Conservation (phyloP, 2,329 filamentous ascomycete genomes). For the Rhynchosporium agropyri region DNA sequence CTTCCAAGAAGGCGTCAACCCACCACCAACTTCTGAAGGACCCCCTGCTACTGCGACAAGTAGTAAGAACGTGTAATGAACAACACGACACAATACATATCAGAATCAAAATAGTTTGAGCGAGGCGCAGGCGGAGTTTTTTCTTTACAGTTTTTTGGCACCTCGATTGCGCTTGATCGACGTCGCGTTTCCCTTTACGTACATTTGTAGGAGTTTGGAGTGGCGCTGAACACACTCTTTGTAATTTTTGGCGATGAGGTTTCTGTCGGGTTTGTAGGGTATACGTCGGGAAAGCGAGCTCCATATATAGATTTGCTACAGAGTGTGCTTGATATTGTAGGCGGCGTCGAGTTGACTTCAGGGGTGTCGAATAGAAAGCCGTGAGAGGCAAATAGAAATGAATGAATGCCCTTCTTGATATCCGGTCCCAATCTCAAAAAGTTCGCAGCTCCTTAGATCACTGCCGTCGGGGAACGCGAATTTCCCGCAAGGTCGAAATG, state of each 20-base stretch:
- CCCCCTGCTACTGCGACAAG: background rate
- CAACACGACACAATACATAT: background rate
- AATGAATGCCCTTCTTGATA: too few species aligned
- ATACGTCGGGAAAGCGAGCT: too few species aligned
- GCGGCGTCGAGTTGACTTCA: too few species aligned
- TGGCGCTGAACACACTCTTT: background rate
- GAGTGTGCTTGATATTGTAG: too few species aligned
- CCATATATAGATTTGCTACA: background rate
- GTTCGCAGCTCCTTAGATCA: too few species aligned
- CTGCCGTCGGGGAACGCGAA: too few species aligned
- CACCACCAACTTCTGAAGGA: constrained; percentile 16
- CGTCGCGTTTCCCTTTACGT: background rate
- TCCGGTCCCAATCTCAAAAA: too few species aligned
- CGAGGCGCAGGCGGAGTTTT: constrained; percentile 10
- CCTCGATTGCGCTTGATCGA: background rate
- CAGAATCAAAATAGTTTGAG: background rate
- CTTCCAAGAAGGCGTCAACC: constrained; percentile 34
- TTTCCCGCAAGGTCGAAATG: too few species aligned
- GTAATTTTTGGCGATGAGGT: background rate
- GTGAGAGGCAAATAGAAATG: too few species aligned
- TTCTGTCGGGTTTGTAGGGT: background rate
- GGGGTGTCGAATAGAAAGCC: too few species aligned
- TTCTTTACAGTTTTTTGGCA: background rate
- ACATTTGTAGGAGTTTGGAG: background rate
- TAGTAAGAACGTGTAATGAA: background rate